A percentile compares a stretch with the other conserved stretches of the same genome.
These are phyloP conservation scores for Aspergillus sp. DNA, from an alignment of 2,329 filamentous ascomycete species.

Conservation along the genomic window DNA sequence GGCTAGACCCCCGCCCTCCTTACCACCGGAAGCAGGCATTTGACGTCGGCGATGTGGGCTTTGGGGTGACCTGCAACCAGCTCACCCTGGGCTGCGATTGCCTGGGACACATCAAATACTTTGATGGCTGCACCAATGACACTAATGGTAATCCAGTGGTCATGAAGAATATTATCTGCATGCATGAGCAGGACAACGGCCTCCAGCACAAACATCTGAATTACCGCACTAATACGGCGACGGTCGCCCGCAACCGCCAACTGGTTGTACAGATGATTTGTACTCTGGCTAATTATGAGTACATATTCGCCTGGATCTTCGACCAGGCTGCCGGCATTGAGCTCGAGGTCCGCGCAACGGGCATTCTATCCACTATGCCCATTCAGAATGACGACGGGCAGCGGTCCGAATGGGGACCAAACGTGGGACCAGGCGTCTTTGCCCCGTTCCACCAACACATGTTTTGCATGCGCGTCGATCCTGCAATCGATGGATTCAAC, in stretches of 20 bases:
- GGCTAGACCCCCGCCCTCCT: slow-evolving; percentile 56
- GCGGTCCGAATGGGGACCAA: slow-evolving; percentile 57
- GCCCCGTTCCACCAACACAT: slow-evolving; percentile 68
- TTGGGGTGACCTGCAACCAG: slow-evolving; percentile 60
- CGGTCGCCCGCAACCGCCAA: slow-evolving; percentile 54
- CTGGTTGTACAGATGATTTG: slow-evolving; percentile 61
- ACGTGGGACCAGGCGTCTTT: slow-evolving; percentile 60
- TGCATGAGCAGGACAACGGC: slow-evolving; percentile 62
- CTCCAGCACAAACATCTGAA: slow-evolving; percentile 66
- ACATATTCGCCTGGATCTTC: slow-evolving; percentile 63
- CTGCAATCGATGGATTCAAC: slow-evolving; percentile 49
- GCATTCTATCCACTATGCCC: slow-evolving; percentile 58
- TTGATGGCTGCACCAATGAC: slow-evolving; percentile 49
- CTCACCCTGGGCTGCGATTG: slow-evolving; percentile 62
- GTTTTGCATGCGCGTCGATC: slow-evolving; percentile 58
- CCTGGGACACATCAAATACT: slow-evolving; percentile 60
- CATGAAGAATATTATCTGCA: slow-evolving; percentile 59
- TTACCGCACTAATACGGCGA: slow-evolving; percentile 56
- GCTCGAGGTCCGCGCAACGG: slow-evolving; percentile 60
- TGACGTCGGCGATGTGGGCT: slow-evolving; percentile 58
- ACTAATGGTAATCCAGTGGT: slow-evolving; percentile 49
- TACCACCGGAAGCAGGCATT: slow-evolving; percentile 63
- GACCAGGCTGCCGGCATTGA: slow-evolving; percentile 59
- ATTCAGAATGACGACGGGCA: slow-evolving; percentile 52
- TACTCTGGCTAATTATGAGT: slow-evolving; percentile 64